Conservation (phyloP, 2,329 filamentous ascomycete species). For the Cladorrhinum sp. region DNA sequence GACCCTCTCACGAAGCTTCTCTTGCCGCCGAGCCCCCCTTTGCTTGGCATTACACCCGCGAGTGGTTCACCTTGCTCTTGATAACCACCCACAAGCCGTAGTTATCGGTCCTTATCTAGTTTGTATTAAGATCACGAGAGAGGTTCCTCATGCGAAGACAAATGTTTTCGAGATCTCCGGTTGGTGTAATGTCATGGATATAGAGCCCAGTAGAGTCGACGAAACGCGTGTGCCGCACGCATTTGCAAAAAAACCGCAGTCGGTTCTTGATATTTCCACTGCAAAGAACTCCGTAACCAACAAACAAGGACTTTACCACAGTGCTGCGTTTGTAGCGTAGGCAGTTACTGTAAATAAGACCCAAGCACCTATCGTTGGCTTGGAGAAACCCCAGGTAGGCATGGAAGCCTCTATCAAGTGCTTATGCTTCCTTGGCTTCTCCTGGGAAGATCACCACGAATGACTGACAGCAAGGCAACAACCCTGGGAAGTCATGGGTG, state of each 20-base stretch:
- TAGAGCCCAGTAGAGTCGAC: too few relatives aligned
- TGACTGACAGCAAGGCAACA: neutral
- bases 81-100: neutral
- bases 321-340: neutral
- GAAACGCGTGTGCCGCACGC: too few relatives aligned
- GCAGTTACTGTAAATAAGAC: neutral
- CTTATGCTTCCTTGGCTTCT: neutral
- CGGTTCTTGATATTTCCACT: too few relatives aligned
- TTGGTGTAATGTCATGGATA: too few relatives aligned
- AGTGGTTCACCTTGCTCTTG: neutral
- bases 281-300: too few relatives aligned
- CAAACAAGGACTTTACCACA: neutral
- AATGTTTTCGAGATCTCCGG: too few relatives aligned
- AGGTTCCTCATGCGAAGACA: neutral
- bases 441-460: neutral
- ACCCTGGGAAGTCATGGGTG: neutral
- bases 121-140: neutral
- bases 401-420: neutral
- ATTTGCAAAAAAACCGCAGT: too few relatives aligned
- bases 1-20: conserved; percentile 43
- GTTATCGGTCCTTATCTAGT: neutral
- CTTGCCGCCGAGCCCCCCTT: conserved; percentile 38
- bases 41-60: neutral
- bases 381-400: neutral
- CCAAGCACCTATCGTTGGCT: neutral